phyloP scores from a whole-genome alignment of 305 asterid species.

The Lippia alba region DNA sequence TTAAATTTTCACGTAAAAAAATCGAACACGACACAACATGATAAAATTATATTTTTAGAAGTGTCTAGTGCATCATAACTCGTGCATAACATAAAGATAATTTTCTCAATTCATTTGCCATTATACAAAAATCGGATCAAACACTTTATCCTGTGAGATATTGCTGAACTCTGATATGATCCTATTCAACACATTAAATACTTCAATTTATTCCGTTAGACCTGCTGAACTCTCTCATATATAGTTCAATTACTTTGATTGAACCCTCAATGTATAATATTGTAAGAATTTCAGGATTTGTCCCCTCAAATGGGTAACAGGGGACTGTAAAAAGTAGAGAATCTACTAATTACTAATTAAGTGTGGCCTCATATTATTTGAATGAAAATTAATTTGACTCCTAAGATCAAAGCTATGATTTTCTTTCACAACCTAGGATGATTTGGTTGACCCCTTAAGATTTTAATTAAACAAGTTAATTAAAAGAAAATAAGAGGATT shows the following conservation, averaged over 20 bases:
- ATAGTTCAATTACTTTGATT: background rate
- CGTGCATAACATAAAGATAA: too few relatives aligned
- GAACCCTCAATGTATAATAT: background rate
- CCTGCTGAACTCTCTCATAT: too few relatives aligned
- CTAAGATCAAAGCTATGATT: constrained; percentile 30
- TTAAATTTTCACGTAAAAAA: too few relatives aligned
- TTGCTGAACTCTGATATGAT: too few relatives aligned
- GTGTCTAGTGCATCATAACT: too few relatives aligned
- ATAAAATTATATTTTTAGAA: too few relatives aligned
- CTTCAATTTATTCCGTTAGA: too few relatives aligned
- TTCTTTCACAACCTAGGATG: constrained; percentile 39
- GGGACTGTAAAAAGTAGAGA: constrained; percentile 16
- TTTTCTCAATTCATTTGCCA: too few relatives aligned
- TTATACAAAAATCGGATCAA: too few relatives aligned
- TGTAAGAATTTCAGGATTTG: constrained; percentile 19
- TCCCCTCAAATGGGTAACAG: constrained; percentile 30
- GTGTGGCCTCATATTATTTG: constrained; percentile 16
- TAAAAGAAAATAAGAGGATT: constrained; percentile 21
- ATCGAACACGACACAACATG: too few relatives aligned
- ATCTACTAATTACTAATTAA: constrained; percentile 5
- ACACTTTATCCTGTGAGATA: too few relatives aligned
- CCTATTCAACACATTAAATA: too few relatives aligned
- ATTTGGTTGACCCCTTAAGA: constrained; percentile 53
- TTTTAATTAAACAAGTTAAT: constrained; percentile 36
- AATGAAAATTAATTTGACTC: constrained; percentile 28